Base-by-base conservation (phyloP, 352 stramenopile species). In the Poterioochromonas sp. region DNA sequence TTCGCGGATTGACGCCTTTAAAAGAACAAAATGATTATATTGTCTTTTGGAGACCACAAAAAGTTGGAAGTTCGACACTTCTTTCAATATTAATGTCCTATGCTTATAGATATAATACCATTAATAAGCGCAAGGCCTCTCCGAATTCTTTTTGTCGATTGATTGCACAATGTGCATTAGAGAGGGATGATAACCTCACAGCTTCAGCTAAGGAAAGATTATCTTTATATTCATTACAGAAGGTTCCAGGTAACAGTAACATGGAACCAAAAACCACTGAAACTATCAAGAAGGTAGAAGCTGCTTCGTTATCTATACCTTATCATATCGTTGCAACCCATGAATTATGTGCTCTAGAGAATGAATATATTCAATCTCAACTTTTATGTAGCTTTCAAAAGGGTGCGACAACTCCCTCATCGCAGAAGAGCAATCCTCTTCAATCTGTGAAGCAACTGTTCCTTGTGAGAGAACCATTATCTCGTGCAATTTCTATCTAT, bases 21-120 rank as follows among this genome's bases (percentile, higher is more conserved):
- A n/a, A n/a, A n/a, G n/a, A 58, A 58, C 47, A 58, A 26, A 26
- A 26, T 26, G 18, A 40, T 2, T 26, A 71, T 54, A 74, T 74
- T 8, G 53, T 74, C 34, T 74, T 58, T 54, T 74, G 65, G 65
- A 53, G 65, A 54, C 65, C 40, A 39, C 65, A 74, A n/a, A 74
- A 74, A 39, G 65, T 74, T 22, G 62, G 41, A 39, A 58, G 1
- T 8, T 74, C 37, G 1, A 74, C 41, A n/a, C 3, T 74, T 1
- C 18, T 74, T 2, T 58, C 41, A 35, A 51, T 74, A 18, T 26
- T 74, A 29, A 35, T 74, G n/a, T 74, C 65, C 5, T 74, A 74
- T n/a, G 20, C 39, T 12, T 74, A 58, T 74, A 3, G 65, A n/a
- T 74, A 74, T 39, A 54, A 74, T n/a, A 54, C 11, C 20, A 5